phyloP scores from a whole-genome alignment of 208 protist species.

The Trypanosomatidae sp. region DNA sequence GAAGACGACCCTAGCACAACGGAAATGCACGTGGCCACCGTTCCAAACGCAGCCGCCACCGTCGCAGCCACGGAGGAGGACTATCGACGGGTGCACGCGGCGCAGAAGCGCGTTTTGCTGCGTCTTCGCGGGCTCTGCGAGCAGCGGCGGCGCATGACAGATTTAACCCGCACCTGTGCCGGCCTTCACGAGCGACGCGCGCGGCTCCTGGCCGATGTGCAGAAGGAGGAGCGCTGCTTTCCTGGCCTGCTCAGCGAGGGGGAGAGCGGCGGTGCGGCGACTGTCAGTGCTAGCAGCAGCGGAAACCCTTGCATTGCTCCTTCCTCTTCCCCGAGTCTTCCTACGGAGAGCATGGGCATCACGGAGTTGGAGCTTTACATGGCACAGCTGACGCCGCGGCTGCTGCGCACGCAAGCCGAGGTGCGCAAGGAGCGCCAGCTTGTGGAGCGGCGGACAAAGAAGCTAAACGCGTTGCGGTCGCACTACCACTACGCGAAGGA shows the following conservation, averaged over 20 bases:
- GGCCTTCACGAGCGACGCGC: constrained; percentile 54
- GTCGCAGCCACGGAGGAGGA: constrained; percentile 12
- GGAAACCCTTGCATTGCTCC: too few species aligned
- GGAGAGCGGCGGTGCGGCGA: too few species aligned
- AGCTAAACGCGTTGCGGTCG: constrained; percentile 35
- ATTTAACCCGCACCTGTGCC: constrained; percentile 59
- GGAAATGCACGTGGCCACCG: too few species aligned
- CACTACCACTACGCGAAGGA: constrained; percentile 45
- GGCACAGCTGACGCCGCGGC: constrained; percentile 41
- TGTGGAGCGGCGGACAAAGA: constrained; percentile 39
- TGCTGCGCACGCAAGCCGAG: constrained; percentile 44
- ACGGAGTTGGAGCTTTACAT: constrained; percentile 82
- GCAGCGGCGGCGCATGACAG: constrained; percentile 36
- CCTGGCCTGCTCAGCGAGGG: constrained; percentile 19
- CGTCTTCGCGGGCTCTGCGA: constrained; percentile 46
- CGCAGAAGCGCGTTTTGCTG: constrained; percentile 48
- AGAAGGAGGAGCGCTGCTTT: constrained; percentile 52
- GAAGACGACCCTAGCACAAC: neutral
- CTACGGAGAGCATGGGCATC: constrained; percentile 52
- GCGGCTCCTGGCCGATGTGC: constrained; percentile 37
- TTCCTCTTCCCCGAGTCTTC: constrained; percentile 12
- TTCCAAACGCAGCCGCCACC: too few species aligned
- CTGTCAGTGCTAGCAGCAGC: too few species aligned
- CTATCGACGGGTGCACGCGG: constrained; percentile 31
- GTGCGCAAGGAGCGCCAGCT: constrained; percentile 52